Evolutionary conservation across 2,329 filamentous ascomycete genomes (phyloP).

Genomic region (Colletotrichum eleusines): DNA sequence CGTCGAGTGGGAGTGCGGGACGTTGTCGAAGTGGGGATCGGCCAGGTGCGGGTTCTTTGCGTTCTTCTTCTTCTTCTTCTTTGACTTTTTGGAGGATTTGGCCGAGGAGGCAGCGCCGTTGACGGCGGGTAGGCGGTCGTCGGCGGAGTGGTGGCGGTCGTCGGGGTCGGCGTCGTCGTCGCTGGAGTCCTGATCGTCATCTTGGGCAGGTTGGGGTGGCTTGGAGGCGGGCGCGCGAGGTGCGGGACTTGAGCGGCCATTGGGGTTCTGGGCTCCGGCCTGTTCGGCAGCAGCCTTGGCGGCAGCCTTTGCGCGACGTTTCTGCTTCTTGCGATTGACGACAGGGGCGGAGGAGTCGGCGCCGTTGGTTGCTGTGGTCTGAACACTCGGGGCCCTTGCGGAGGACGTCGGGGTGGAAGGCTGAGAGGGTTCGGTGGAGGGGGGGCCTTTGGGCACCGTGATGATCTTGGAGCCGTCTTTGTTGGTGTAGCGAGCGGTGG

Average conservation of each 20-base stretch:
- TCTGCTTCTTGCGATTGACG: slow-evolving; percentile 95
- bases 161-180: slow-evolving; percentile 66
- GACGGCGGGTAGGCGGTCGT: slow-evolving; percentile 48
- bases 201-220: slow-evolving; percentile 52
- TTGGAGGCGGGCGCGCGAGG: slow-evolving; percentile 46
- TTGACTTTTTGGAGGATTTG: slow-evolving; percentile 68
- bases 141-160: slow-evolving; percentile 56
- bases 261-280: slow-evolving; percentile 47
- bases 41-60: slow-evolving; percentile 45
- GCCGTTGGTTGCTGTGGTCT: slow-evolving; percentile 43
- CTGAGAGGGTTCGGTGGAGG: slow-evolving; percentile 64
- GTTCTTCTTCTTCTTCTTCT: slow-evolving; percentile 77
- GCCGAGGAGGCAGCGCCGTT: slow-evolving; percentile 50
- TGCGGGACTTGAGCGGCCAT: slow-evolving; percentile 57
- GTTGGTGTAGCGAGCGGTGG: slow-evolving; percentile 73
- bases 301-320: slow-evolving; percentile 88
- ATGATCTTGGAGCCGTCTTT: slow-evolving; percentile 79
- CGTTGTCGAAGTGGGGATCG: slow-evolving; percentile 50
- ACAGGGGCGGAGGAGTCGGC: slow-evolving; percentile 55
- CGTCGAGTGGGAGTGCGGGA: slow-evolving; percentile 47
- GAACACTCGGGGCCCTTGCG: slow-evolving; percentile 49
- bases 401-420: slow-evolving; percentile 63
- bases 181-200: slow-evolving; percentile 67
- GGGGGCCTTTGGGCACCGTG: slow-evolving; percentile 69
- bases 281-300: slow-evolving; percentile 68